phyloP scores from a whole-genome alignment of 2,329 filamentous ascomycete genomes.

The Penicillium sp. region DNA sequence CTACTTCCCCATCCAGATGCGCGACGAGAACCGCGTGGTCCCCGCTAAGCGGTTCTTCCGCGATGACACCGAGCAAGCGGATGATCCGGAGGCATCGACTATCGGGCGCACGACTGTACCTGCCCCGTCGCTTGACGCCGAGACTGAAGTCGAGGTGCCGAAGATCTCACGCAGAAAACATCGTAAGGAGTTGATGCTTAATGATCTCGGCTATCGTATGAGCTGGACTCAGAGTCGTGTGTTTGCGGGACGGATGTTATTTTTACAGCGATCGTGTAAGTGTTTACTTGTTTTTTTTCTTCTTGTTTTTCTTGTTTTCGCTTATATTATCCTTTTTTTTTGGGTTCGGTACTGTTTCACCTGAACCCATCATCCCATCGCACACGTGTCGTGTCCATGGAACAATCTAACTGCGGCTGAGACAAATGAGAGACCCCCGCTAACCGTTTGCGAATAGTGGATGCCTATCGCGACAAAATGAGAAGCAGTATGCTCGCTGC shows the following conservation, averaged over 20 bases:
- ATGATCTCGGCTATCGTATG: conserved; percentile 92
- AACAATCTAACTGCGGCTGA: not conserved
- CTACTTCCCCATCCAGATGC: conserved; percentile 92
- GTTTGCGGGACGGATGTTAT: conserved; percentile 81
- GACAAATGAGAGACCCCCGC: conserved; percentile 1
- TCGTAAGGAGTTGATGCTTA: conserved; percentile 81
- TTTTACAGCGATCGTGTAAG: conserved; percentile 88
- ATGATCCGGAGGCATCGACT: conserved; percentile 36
- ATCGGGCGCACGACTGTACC: conserved; percentile 55
- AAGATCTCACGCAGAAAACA: conserved; percentile 67
- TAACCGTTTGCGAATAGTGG: conserved; percentile 58
- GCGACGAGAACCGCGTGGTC: conserved; percentile 68
- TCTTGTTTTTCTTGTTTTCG: conserved; percentile 2
- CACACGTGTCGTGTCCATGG: conserved; percentile 11
- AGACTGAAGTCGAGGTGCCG: conserved; percentile 72
- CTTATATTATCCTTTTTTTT: conserved; percentile 12
- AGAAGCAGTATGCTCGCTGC: conserved; percentile 74
- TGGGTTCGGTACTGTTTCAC: not conserved
- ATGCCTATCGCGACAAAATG: conserved; percentile 92
- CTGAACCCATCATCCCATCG: not conserved
- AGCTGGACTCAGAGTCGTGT: conserved; percentile 93
- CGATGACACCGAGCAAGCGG: conserved; percentile 62
- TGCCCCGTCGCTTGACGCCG: conserved; percentile 63
- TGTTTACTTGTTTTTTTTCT: conserved; percentile 29
- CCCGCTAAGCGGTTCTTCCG: conserved; percentile 73